phyloP scores from a whole-genome alignment of 192 early-diverging fungal genomes.

The Glomus cerebriforme region DNA sequence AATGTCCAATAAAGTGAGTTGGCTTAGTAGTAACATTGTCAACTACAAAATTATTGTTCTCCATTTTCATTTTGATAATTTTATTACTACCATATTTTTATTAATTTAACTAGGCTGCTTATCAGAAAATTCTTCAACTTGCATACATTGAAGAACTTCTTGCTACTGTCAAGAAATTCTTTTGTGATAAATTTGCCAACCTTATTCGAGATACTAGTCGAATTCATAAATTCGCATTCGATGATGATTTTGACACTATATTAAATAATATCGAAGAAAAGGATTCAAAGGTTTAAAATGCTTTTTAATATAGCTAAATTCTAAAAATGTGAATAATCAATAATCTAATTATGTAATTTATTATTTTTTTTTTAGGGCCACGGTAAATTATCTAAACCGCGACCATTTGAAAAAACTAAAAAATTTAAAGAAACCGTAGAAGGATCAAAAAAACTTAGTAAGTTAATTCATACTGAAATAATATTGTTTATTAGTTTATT shows the following conservation, averaged over 20 bases:
- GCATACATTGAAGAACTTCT: conserved; percentile 85
- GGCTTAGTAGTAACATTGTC: too few relatives aligned
- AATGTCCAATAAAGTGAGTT: conserved; percentile 28
- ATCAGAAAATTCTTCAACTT: conserved; percentile 85
- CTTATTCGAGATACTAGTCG: conserved; percentile 28
- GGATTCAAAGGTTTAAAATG: conserved; percentile 49
- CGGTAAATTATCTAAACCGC: conserved; percentile 56
- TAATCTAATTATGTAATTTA: not conserved
- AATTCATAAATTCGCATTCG: conserved; percentile 57
- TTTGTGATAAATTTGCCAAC: conserved; percentile 59
- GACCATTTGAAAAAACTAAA: conserved; percentile 80
- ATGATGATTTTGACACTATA: conserved; percentile 70
- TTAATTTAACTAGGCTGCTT: conserved; percentile 61
- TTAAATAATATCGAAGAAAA: conserved; percentile 70
- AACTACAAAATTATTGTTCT: too few relatives aligned
- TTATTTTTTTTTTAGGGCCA: conserved; percentile 32
- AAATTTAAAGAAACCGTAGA: conserved; percentile 68
- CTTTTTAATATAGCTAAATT: not conserved
- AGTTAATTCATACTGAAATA: not conserved
- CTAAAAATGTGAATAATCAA: conserved; percentile 2
- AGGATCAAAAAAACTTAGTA: conserved; percentile 47
- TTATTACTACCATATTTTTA: not conserved
- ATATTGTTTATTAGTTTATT: not conserved
- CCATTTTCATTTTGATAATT: not conserved
- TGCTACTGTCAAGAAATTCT: conserved; percentile 64